Base-by-base conservation (phyloP, 257 asterid species). In the Fraxinus anomala region DNA sequence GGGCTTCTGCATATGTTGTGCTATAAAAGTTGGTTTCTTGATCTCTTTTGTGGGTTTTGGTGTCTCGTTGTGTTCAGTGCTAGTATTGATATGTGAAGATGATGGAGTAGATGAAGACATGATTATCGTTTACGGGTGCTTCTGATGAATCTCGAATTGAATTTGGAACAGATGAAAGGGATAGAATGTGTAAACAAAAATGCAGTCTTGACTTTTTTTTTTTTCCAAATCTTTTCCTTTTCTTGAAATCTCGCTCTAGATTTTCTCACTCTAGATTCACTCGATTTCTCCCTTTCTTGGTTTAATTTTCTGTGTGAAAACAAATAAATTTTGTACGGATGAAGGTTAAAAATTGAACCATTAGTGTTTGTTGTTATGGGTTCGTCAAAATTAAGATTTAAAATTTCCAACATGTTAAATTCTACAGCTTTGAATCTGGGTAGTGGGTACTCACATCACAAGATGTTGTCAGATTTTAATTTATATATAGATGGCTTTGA, bases 1-100 rank as follows among this genome's bases (percentile, higher is more conserved):
- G 28, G 83, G 83, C 31, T 83, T 83, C 23, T 56, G 66, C 21
- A n/a, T 72, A 16, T 36, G 79, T 44, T 51, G 83, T 70, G 21
- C 73, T 76, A n/a, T 72, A 21, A 47, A 71, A 17, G 66, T 70
- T 61, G 56, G 80, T 13, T 47, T 68, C 69, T 23, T 61, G 66
- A 56, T 72, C 44, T 78, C 56, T 80, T 37, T n/a, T 54, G 78
- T 24, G 71, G 84, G 37, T 28, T 70, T 79, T 44, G 80, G 77
- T 70, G 80, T 56, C 28, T 56, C 28, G 7, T 47, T 47, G 5
- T 47, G 56, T 40, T 42, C 51, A 51, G n/a, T 17, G 23, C n/a
- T 19, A 19, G n/a, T 51, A 51, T 17, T 6, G 63, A 0, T 51
- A 51, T 51, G 63, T 1, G 63, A 17, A 51, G 63, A 11, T n/a